These are phyloP conservation scores for Mycena pura DNA, from an alignment of 768 basidiomycete genomes.

Conservation along the genomic window DNA sequence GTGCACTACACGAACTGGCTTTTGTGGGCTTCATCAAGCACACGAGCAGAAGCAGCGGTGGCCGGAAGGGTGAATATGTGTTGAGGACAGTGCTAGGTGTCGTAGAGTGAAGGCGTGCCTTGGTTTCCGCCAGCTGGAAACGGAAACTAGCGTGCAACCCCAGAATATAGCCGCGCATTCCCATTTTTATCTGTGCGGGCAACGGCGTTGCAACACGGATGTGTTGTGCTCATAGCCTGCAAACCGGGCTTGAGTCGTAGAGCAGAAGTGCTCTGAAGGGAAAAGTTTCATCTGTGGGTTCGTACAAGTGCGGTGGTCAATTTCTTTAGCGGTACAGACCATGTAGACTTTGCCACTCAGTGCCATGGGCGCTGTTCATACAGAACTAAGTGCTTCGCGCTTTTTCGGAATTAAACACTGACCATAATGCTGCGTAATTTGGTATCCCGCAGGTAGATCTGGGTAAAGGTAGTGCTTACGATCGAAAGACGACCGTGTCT, in stretches of 20 bases:
- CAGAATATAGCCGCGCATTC: too few species aligned
- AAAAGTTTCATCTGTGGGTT: too few species aligned
- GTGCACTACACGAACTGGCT: slow-evolving; percentile 83
- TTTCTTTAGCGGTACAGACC: too few species aligned
- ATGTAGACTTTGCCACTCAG: slow-evolving; percentile 65
- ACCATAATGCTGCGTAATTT: slow-evolving; percentile 98
- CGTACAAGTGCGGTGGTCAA: too few species aligned
- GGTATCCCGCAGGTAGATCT: slow-evolving; percentile 93
- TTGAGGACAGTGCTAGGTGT: slow-evolving; percentile 68
- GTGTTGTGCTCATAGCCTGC: too few species aligned
- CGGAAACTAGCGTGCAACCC: too few species aligned
- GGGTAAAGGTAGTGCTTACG: slow-evolving; percentile 96
- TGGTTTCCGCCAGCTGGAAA: too few species aligned
- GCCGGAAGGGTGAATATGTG: slow-evolving; percentile 80
- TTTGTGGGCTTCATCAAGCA: slow-evolving; percentile 82
- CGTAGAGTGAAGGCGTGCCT: not conserved
- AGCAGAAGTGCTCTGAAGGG: too few species aligned
- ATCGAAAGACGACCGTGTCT: slow-evolving; percentile 79
- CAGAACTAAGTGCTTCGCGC: not conserved
- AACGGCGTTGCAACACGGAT: too few species aligned
- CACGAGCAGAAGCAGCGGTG: slow-evolving; percentile 45
- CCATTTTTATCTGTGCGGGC: too few species aligned
- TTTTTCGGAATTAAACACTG: slow-evolving; percentile 16
- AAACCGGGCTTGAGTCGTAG: too few species aligned
- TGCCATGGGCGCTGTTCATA: slow-evolving; percentile 77